Percentiles rank a stretch among this genome's conserved stretches.
These are phyloP conservation scores for Pestalotiopsis sp. DNA, from an alignment of 2,329 filamentous ascomycete species.

Conservation along the genomic window DNA sequence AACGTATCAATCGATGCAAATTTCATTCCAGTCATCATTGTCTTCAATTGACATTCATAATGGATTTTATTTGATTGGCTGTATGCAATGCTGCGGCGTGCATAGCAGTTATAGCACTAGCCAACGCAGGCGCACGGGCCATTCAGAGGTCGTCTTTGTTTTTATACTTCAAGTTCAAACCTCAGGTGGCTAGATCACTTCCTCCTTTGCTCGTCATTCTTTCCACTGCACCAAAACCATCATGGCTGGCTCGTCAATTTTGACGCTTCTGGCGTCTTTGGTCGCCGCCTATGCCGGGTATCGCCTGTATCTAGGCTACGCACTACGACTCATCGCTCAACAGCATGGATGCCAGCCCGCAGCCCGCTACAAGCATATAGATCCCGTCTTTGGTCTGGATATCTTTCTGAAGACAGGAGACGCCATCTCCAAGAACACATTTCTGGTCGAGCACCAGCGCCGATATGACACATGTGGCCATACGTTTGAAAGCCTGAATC, in stretches of 20 bases:
- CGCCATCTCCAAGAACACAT: slow-evolving; percentile 25
- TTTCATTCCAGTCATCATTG: too few relatives aligned
- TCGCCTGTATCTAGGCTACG: slow-evolving; percentile 22
- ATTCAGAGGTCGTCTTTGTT: too few relatives aligned
- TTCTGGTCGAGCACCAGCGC: slow-evolving; percentile 25
- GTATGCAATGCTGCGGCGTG: too few relatives aligned
- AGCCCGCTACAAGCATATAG: slow-evolving; percentile 24
- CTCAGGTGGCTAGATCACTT: neutral
- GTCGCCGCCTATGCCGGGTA: slow-evolving; percentile 23
- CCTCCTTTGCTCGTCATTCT: neutral
- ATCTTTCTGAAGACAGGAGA: slow-evolving; percentile 24
- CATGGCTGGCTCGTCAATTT: slow-evolving; percentile 21
- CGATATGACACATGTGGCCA: slow-evolving; percentile 26
- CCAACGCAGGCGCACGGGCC: too few relatives aligned
- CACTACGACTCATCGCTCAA: slow-evolving; percentile 21
- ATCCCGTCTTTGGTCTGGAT: slow-evolving; percentile 25
- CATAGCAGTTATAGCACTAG: too few relatives aligned
- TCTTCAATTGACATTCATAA: too few relatives aligned
- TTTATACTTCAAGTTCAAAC: neutral
- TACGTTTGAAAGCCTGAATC: slow-evolving; percentile 24
- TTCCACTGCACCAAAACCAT: slow-evolving; percentile 14
- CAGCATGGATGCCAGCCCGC: slow-evolving; percentile 24
- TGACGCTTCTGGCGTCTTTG: slow-evolving; percentile 20
- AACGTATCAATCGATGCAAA: too few relatives aligned
- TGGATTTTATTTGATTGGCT: too few relatives aligned